Percentiles rank a stretch among this genome's conserved stretches.
Evolutionary conservation across 805 yeast species (phyloP).

Genomic region (Metschnikowia shivogae): DNA sequence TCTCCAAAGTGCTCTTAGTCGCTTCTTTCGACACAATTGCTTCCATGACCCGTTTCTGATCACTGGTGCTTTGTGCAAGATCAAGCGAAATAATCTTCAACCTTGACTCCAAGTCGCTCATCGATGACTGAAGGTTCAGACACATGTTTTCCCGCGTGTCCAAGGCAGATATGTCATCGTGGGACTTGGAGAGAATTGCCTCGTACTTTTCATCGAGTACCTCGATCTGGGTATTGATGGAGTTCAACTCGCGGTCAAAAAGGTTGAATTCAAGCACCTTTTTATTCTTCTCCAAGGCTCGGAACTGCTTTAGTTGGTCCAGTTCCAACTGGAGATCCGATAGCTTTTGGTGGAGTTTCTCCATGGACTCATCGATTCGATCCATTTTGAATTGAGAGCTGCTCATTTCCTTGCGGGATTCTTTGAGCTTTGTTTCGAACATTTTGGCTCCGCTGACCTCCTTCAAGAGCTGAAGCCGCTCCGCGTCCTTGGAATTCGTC

Average conservation of each 20-base stretch:
- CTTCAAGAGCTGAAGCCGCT: conserved; percentile 71
- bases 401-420: conserved; percentile 75
- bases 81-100: conserved; percentile 56
- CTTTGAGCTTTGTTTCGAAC: conserved; percentile 76
- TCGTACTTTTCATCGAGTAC: conserved; percentile 56
- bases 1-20: conserved; percentile 39
- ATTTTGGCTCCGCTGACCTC: conserved; percentile 95
- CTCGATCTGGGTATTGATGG: conserved; percentile 57
- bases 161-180: conserved; percentile 49
- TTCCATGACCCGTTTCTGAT: conserved; percentile 46
- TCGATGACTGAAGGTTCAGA: conserved; percentile 40
- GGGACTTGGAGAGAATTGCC: conserved; percentile 48
- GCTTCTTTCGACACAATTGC: conserved; percentile 48
- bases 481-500: conserved; percentile 84
- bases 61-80: conserved; percentile 47
- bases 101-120: conserved; percentile 45
- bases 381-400: conserved; percentile 65
- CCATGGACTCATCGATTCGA: conserved; percentile 69
- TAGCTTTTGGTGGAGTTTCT: conserved; percentile 65
- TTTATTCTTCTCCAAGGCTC: conserved; percentile 59
- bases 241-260: conserved; percentile 70
- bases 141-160: conserved; percentile 57
- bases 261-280: conserved; percentile 72
- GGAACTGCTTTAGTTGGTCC: conserved; percentile 66
- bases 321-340: conserved; percentile 79